These are phyloP conservation scores for Metschnikowia noctiluminum DNA, from an alignment of 805 yeast species.

Conservation along the genomic window DNA sequence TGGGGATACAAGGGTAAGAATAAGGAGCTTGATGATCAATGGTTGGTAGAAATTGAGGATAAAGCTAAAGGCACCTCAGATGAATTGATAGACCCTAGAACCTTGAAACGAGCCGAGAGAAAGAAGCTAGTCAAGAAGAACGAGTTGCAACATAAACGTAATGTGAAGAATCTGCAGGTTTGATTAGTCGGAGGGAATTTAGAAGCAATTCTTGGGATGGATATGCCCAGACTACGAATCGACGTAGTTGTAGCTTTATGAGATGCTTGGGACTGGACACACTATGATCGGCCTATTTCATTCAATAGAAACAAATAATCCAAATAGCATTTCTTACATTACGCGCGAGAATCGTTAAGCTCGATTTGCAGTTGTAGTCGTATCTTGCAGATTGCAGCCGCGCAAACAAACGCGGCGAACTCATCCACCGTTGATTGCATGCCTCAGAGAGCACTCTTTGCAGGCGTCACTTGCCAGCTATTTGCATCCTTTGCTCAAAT, in stretches of 20 bases:
- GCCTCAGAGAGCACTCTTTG: neutral
- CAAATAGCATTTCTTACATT: too few relatives aligned
- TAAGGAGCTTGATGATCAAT: slow-evolving; percentile 81
- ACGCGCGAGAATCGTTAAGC: too few relatives aligned
- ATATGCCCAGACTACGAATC: too few relatives aligned
- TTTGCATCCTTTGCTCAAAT: neutral
- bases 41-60: slow-evolving; percentile 94
- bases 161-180: slow-evolving; percentile 43
- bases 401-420: neutral
- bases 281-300: too few relatives aligned
- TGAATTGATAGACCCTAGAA: slow-evolving; percentile 84
- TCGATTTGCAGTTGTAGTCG: too few relatives aligned
- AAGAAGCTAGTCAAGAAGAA: slow-evolving; percentile 83
- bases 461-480: too few relatives aligned
- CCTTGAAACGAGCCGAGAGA: slow-evolving; percentile 76
- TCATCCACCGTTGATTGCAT: neutral
- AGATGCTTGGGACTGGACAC: too few relatives aligned
- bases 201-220: too few relatives aligned
- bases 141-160: slow-evolving; percentile 78
- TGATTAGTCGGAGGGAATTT: neutral
- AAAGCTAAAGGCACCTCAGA: slow-evolving; percentile 48
- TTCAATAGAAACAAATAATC: too few relatives aligned
- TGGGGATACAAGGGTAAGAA: slow-evolving; percentile 98
- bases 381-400: too few relatives aligned
- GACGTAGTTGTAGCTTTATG: too few relatives aligned